phyloP scores from a whole-genome alignment of 371 early-diverging fungal species.

The Mucor irregularis region DNA sequence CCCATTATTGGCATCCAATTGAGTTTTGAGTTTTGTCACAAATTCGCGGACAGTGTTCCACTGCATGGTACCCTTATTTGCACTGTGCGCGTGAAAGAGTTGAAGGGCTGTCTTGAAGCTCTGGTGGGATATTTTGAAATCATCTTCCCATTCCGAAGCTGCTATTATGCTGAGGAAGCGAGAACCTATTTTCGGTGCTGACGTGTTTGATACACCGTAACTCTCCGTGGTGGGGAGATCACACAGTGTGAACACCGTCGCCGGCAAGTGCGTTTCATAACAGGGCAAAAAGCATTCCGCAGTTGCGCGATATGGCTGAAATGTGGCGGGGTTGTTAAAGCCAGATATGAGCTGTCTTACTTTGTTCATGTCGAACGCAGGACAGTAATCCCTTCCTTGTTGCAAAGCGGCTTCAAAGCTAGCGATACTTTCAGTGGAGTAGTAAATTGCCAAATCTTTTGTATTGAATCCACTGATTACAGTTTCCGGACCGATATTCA shows the following conservation, averaged over 20 bases:
- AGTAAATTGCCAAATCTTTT: neutral
- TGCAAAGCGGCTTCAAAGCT: neutral
- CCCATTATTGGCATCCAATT: too few relatives aligned
- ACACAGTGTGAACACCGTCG: slow-evolving; percentile 1
- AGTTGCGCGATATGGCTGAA: neutral
- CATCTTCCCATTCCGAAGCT: neutral
- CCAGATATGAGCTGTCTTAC: neutral
- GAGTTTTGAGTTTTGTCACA: too few relatives aligned
- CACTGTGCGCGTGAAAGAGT: too few relatives aligned
- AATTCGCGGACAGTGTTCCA: too few relatives aligned
- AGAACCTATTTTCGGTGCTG: neutral
- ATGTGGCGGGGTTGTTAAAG: neutral
- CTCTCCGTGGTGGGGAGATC: slow-evolving; percentile 1
- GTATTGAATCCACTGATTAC: too few relatives aligned
- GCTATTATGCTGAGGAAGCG: neutral
- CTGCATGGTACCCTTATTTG: too few relatives aligned
- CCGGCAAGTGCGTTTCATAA: neutral
- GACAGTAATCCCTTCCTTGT: neutral
- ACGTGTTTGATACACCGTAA: neutral
- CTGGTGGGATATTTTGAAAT: too few relatives aligned
- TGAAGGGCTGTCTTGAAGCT: too few relatives aligned
- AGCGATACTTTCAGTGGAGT: neutral
- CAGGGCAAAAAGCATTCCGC: neutral
- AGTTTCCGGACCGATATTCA: neutral
- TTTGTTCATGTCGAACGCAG: neutral